A percentile compares a stretch with the other conserved stretches of the same genome.
These are phyloP conservation scores for Ceratonia siliqua DNA, from an alignment of 306 rosid species.

Conservation along the genomic window DNA sequence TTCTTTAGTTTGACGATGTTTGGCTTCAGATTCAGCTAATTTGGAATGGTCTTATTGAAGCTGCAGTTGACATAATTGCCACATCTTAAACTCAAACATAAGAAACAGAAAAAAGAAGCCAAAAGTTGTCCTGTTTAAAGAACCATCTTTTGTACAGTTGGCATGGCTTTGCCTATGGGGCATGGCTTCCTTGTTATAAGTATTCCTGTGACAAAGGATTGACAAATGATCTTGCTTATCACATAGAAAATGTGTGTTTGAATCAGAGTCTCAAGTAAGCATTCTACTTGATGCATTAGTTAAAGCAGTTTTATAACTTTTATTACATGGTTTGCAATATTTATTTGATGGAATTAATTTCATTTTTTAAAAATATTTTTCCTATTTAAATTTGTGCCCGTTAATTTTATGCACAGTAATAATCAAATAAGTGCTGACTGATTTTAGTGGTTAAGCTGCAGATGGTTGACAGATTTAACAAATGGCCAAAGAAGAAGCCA, in stretches of 20 bases:
- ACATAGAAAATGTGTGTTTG: not conserved
- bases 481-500: not conserved
- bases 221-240: not conserved
- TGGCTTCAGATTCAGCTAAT: not conserved
- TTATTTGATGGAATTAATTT: not conserved
- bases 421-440: not conserved
- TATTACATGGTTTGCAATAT: not conserved
- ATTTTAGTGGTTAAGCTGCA: not conserved
- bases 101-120: not conserved
- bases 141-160: not conserved
- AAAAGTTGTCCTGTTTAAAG: not conserved
- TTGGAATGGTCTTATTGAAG: not conserved
- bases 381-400: not conserved
- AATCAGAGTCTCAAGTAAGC: not conserved
- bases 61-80: not conserved
- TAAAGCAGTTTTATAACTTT: not conserved
- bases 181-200: not conserved
- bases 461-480: not conserved
- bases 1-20: not conserved
- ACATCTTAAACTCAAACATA: not conserved
- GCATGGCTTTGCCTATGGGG: not conserved
- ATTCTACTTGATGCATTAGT: not conserved
- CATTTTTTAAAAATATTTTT: not conserved
- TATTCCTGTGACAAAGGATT: not conserved
- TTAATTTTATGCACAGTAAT: not conserved